Conservation (phyloP, 2,329 filamentous ascomycete genomes). For the Pseudopyricularia cyperi region DNA sequence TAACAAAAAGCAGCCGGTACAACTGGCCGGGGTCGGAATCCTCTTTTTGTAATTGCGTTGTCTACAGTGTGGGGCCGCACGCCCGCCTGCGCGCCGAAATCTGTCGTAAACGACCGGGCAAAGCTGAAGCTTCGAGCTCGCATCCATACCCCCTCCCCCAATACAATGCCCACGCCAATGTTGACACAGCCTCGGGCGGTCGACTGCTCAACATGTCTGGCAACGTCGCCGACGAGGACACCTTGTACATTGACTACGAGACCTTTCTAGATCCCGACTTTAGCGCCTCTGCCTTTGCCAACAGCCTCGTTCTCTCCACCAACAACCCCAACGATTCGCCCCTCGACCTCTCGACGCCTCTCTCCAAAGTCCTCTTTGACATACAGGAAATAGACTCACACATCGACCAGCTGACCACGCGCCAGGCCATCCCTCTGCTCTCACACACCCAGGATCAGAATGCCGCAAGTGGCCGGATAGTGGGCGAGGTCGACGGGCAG, state of each 20-base stretch:
- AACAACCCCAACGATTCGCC: slow-evolving; percentile 86
- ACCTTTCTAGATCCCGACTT: slow-evolving; percentile 77
- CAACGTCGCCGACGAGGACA: slow-evolving; percentile 35
- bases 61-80: not conserved
- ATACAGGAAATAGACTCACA: slow-evolving; percentile 94
- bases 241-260: slow-evolving; percentile 93
- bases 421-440: slow-evolving; percentile 69
- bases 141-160: not conserved
- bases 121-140: not conserved
- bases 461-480: slow-evolving; percentile 56
- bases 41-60: not conserved
- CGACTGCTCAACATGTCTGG: slow-evolving; percentile 14
- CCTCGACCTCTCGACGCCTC: slow-evolving; percentile 83
- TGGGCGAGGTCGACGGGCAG: slow-evolving; percentile 67
- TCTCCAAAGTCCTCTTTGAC: slow-evolving; percentile 90
- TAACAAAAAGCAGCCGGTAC: not conserved
- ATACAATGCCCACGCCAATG: not conserved
- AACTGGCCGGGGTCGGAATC: not conserved
- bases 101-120: not conserved
- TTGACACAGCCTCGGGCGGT: not conserved
- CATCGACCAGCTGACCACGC: slow-evolving; percentile 79
- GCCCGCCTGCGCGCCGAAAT: not conserved
- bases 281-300: slow-evolving; percentile 71
- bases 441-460: slow-evolving; percentile 65
- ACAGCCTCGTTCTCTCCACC: slow-evolving; percentile 73